Evolutionary conservation across 352 stramenopile genomes (phyloP).

Genomic region (Blastocystis hominis): DNA sequence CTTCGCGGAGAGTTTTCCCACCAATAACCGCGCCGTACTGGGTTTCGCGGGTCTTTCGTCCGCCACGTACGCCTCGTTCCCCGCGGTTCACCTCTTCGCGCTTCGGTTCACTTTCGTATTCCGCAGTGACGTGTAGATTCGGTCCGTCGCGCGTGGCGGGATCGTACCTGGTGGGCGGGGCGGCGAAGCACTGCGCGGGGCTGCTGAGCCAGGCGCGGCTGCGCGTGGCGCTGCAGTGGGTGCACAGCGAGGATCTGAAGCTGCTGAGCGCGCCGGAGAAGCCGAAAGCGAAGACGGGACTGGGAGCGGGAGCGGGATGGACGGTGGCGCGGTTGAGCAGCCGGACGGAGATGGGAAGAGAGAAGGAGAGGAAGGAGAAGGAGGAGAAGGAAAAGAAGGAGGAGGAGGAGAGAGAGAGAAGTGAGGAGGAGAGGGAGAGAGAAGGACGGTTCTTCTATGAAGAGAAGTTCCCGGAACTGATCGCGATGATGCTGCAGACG

Average conservation of each 20-base stretch:
- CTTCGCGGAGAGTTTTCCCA: not conserved
- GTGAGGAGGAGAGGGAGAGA: not conserved
- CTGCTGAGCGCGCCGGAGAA: not conserved
- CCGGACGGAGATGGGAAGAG: not conserved
- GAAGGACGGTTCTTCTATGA: not conserved
- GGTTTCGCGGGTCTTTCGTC: not conserved
- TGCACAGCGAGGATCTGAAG: not conserved
- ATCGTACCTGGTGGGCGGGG: not conserved
- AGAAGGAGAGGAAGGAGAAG: not conserved
- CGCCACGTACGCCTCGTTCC: not conserved
- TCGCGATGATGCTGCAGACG: constrained; percentile 2
- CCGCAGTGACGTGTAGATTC: not conserved
- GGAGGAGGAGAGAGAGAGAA: not conserved
- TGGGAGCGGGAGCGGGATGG: too few species aligned
- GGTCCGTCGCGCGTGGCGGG: not conserved
- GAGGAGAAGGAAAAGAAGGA: too few species aligned
- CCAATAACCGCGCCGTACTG: not conserved
- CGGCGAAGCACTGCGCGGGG: not conserved
- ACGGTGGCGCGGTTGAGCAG: too few species aligned
- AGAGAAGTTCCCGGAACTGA: not conserved
- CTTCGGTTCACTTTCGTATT: not conserved
- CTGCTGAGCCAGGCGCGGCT: not conserved
- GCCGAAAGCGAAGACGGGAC: not conserved
- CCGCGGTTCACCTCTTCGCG: not conserved
- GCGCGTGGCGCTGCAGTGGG: not conserved